Evolutionary conservation across 2,329 filamentous ascomycete species (phyloP), one percentile per base, ranked within the genome.

Genomic region (Rutstroemia sp.): DNA sequence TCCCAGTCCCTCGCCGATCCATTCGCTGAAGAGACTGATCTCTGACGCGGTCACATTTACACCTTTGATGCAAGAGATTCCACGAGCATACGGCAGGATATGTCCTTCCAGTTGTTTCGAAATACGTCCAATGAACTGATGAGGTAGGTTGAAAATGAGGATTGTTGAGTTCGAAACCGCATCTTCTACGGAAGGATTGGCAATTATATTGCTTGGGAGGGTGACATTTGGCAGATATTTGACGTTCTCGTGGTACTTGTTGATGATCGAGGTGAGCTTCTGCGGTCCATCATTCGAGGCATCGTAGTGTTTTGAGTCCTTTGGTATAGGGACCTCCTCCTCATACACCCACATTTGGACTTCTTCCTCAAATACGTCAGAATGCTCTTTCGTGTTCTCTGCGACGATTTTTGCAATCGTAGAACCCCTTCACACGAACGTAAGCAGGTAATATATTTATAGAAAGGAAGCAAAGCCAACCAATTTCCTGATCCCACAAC

Each of bases 271-370:
- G 7, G 94, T 96, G 71, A 99, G 85, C 75, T 96, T 96, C 72
- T 94, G 88, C 3, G 87, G 82, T 61, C 82, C 79, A 78, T 73
- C 23, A 25, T 75, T 77, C 57, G 78, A 73, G 19, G 80, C 68
- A 65, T 88, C 79, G 77, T 90, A 91, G 74, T 90, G 80, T 64
- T 82, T 83, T 49, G 88, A 92, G 61, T 80, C 78, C 66, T 86
- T 79, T 12, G 88, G 75, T 44, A 96, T 77, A 54, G 82, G 81
- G 61, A 96, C 85, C 23, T 95, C 82, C 73, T 99, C 94, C 74
- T 99, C 94, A 70, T 84, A 96, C 68, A 99, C 95, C 94, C 94
- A 99, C 94, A 99, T 97, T 74, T 95, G 89, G 52, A 99, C 91
- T 60, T 90, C 78, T 70, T 86, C 77, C 68, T 97, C 89, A 70